Evolutionary conservation across 2,329 filamentous ascomycete genomes (phyloP), one percentile per base, ranked within the genome.

Genomic region (Lachnellula hyalina): DNA sequence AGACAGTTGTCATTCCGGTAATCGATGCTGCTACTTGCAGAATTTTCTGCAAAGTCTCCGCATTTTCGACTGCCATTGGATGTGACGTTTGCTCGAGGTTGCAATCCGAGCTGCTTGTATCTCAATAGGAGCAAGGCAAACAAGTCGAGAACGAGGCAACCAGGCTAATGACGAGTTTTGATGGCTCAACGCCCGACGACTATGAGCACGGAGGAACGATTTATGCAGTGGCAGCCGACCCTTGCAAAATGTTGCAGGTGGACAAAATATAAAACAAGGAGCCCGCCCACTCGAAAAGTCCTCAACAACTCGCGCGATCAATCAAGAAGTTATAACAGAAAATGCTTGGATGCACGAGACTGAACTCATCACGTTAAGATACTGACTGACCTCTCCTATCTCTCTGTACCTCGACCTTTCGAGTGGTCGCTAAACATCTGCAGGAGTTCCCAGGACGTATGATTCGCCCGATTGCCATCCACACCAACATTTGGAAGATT

Each of bases 361-460:
- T 35, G 8, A 34, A 46, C 23, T 25, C 44, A 46, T 46, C 11
- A 46, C 44, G n/a, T 21, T 19, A 32, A 46, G 44, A 32, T 14
- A 46, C 21, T 21, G 7, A 34, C 47, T 47, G 15, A 15, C 21
- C 53, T 40, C 17, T n/a, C 28, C 36, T 28, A 46, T 28, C 49
- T 47, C 48, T 55, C 51, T 51, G 46, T 34, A 54, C 48, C 52
- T 58, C 45, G 47, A 61, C 60, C 50, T 59, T 59, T 61, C 52
- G 49, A 61, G 57, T 38, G 34, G 51, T 64, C 61, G 62, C 63
- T 65, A 66, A 63, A 49, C 34, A 47, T 60, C 40, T 61, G 58
- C 61, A 64, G 55, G 55, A 54, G 47, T 52, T 54, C 42, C 46
- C n/a, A 35, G 36, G 47, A 46, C 49, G 34, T 36, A 25, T 64